Evolutionary conservation across 2,329 filamentous ascomycete genomes (phyloP), one percentile per base, ranked within the genome.

Genomic region (Plectosphaerella plurivora): DNA sequence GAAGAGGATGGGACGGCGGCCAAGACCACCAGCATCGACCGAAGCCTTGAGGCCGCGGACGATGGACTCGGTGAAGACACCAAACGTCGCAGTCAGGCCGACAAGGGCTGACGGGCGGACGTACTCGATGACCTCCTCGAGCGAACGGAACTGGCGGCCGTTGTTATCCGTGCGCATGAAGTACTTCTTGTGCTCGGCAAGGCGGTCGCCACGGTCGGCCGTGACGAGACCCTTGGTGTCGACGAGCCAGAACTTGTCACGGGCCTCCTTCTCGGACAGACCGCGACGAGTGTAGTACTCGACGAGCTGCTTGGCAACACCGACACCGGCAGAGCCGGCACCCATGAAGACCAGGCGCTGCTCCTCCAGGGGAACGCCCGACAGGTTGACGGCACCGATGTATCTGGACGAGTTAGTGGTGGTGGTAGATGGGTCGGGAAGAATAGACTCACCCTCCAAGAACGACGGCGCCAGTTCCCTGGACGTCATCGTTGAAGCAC

Each of bases 401-500:
- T 86, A 85, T 37, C 75, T 78, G 64, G 55, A 72, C 28, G 9
- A 3, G 28, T 33, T 33, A 33, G 28, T 8, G 28, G 28, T 33
- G 28, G 8, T 33, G 28, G 28, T 3, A 9, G 11, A 12, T 9
- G 11, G 2, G 28, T 4, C 8, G 28, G 28, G 11, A 8, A 12
- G 9, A 33, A 12, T 2, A 45, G 35, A 68, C 78, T 68, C 71
- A 84, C 78, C 93, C 93, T 58, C 83, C 93, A 51, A 97, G 82
- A 56, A 97, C 91, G 64, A 99, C 94, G 57, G 93, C 91, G 62
- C 94, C 94, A 61, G 94, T 97, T 60, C 93, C 93, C 77, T 97
- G 93, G 66, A 99, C 94, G 68, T 99, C 93, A 66, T 97, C 94
- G 71, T 97, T 97, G 83, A 99, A 99, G 80, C 90, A 95, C 71